A percentile compares a stretch with the other conserved stretches of the same genome.
phyloP scores from a whole-genome alignment of 352 stramenopile species.

The Phytopythium ostracodes region DNA sequence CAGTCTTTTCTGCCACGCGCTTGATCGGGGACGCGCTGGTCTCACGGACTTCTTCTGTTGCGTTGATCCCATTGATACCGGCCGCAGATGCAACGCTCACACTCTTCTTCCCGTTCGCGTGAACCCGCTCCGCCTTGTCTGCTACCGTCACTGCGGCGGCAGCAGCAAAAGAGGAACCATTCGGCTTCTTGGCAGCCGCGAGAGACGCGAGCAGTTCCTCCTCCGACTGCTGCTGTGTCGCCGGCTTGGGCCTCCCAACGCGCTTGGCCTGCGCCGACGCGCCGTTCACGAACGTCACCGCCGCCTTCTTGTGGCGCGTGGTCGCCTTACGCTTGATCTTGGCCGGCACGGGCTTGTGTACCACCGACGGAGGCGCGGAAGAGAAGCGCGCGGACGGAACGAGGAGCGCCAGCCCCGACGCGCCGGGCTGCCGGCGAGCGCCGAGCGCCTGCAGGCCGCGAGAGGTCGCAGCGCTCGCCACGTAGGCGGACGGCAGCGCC shows the following conservation, averaged over 20 bases:
- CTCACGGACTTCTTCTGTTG: not conserved
- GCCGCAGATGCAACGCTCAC: conserved; percentile 1
- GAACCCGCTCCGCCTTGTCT: not conserved
- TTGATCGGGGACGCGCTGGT: not conserved
- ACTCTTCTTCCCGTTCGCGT: conserved; percentile 11
- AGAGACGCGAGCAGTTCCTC: conserved; percentile 25
- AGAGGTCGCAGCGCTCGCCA: not conserved
- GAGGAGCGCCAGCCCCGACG: not conserved
- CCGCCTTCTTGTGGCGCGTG: conserved; percentile 22
- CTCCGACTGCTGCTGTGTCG: conserved; percentile 28
- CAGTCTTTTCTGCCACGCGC: not conserved
- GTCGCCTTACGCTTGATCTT: conserved; percentile 30
- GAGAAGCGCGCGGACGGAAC: not conserved
- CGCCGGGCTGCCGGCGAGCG: not conserved
- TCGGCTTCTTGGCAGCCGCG: conserved; percentile 14
- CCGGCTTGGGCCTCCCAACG: conserved; percentile 9
- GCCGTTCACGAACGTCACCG: conserved; percentile 9
- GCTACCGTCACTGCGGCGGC: conserved; percentile 1
- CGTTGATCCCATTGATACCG: not conserved
- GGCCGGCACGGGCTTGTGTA: conserved; percentile 18
- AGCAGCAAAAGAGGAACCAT: conserved; percentile 1
- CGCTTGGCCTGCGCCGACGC: conserved; percentile 8
- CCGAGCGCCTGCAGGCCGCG: not conserved
- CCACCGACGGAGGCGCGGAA: not conserved
- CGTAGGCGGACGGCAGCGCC: not conserved